Conservation (phyloP, 1,284 basidiomycete species). For the Takashimella tepidaria region DNA sequence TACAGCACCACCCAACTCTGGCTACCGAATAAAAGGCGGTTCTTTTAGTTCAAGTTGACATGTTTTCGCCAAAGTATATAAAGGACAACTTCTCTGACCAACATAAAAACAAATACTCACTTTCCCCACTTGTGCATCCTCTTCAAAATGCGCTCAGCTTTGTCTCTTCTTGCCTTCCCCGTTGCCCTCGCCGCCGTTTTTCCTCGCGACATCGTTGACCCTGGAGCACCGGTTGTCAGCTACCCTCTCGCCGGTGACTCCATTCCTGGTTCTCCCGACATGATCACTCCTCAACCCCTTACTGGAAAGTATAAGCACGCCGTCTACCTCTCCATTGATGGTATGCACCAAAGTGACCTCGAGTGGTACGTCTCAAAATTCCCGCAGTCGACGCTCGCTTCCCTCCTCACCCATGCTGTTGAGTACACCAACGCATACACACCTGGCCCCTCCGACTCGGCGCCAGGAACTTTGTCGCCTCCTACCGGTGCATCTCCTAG, state of each 20-base stretch:
- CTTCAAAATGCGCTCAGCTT: not conserved
- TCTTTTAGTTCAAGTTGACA: too few species aligned
- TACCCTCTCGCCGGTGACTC: not conserved
- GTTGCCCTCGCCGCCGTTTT: not conserved
- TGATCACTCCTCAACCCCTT: not conserved
- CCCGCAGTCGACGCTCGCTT: not conserved
- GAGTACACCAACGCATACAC: not conserved
- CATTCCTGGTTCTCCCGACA: not conserved
- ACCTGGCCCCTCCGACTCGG: not conserved
- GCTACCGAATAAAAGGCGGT: too few species aligned
- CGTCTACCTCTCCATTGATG: not conserved
- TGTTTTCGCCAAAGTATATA: too few species aligned
- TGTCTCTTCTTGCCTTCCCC: not conserved
- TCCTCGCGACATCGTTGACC: not conserved
- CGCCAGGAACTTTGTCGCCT: not conserved
- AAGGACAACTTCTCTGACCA: too few species aligned
- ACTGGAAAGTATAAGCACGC: not conserved
- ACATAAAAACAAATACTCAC: too few species aligned
- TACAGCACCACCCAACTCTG: too few species aligned
- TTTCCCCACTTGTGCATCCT: not conserved
- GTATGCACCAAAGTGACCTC: not conserved
- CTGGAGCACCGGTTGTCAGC: not conserved
- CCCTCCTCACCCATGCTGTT: not conserved
- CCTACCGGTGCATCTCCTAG: not conserved
- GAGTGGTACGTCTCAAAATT: constrained; percentile 1